Percentiles rank a stretch among this genome's conserved stretches.
phyloP scores from a whole-genome alignment of 164 flowering plant species.

The Aristolochia fimbriata region DNA sequence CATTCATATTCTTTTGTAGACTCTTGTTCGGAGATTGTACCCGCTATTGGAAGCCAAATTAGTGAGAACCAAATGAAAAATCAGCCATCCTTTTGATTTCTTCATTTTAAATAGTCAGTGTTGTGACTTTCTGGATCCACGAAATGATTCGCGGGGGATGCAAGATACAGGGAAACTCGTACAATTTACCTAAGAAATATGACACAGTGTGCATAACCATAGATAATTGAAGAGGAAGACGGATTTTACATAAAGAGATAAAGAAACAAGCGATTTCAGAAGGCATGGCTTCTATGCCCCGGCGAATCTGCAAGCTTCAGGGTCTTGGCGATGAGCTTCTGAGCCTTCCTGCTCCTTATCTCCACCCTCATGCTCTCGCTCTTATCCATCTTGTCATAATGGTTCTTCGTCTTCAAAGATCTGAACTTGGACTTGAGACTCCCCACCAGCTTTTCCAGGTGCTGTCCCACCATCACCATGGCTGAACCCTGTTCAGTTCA shows the following conservation, averaged over 20 bases:
- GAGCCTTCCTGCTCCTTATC: conserved; percentile 62
- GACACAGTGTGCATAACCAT: neutral
- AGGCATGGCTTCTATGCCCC: conserved; percentile 26
- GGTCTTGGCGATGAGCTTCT: conserved; percentile 52
- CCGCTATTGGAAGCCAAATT: neutral
- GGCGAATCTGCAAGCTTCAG: conserved; percentile 77
- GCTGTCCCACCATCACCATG: conserved; percentile 36
- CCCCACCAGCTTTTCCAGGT: conserved; percentile 36
- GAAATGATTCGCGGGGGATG: too few species aligned
- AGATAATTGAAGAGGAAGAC: neutral
- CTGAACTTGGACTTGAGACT: conserved; percentile 45
- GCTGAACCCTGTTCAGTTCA: neutral
- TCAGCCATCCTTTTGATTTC: neutral
- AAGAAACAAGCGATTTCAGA: conserved; percentile 15
- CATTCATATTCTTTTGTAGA: too few species aligned
- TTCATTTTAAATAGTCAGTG: neutral
- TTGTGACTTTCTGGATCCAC: too few species aligned
- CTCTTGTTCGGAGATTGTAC: too few species aligned
- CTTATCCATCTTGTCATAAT: conserved; percentile 66
- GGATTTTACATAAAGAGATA: neutral
- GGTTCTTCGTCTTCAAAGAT: conserved; percentile 39
- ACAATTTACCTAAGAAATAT: too few species aligned
- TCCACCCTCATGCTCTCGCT: conserved; percentile 88
- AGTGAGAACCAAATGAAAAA: neutral
- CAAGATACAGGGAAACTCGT: too few species aligned